Percentiles rank a stretch among this genome's conserved stretches.
phyloP scores from a whole-genome alignment of 805 yeast species.

The Yarrowia divulgata region DNA sequence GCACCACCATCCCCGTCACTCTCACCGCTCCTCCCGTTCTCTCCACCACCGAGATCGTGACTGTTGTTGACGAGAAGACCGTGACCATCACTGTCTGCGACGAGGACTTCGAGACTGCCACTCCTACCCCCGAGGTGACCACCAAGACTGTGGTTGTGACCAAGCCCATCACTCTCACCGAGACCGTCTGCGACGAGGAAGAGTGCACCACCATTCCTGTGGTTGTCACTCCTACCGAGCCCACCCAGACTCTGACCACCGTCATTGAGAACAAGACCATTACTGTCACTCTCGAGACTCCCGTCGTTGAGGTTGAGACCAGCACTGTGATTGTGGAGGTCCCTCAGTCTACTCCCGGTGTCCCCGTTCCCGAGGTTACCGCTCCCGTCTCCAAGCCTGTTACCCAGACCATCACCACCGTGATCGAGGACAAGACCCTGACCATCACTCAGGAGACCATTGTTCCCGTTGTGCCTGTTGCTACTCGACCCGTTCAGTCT shows the following conservation, averaged over 20 bases:
- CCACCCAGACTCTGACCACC: constrained; percentile 14
- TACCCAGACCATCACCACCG: constrained; percentile 13
- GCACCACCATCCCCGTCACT: constrained; percentile 11
- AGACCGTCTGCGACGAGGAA: constrained; percentile 22
- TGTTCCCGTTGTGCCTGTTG: constrained; percentile 4
- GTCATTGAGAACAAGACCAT: constrained; percentile 15
- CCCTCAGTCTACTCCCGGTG: neutral
- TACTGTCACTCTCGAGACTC: neutral
- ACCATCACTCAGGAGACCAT: constrained; percentile 14
- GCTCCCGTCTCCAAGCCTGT: constrained; percentile 2
- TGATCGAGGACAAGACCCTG: constrained; percentile 17
- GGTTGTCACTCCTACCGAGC: constrained; percentile 14
- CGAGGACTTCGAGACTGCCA: constrained; percentile 4
- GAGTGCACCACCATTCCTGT: constrained; percentile 16
- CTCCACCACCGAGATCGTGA: constrained; percentile 11
- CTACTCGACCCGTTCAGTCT: constrained; percentile 22
- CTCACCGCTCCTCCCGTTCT: neutral
- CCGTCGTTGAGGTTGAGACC: constrained; percentile 2
- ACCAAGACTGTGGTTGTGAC: constrained; percentile 2
- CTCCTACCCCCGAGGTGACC: neutral
- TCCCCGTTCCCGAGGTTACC: neutral
- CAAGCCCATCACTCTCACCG: constrained; percentile 15
- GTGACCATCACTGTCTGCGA: constrained; percentile 14
- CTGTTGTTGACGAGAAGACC: constrained; percentile 17
- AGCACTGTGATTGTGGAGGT: neutral